Conservation (phyloP, 768 basidiomycete genomes). For the Tubosaeta brunneosetosa region DNA sequence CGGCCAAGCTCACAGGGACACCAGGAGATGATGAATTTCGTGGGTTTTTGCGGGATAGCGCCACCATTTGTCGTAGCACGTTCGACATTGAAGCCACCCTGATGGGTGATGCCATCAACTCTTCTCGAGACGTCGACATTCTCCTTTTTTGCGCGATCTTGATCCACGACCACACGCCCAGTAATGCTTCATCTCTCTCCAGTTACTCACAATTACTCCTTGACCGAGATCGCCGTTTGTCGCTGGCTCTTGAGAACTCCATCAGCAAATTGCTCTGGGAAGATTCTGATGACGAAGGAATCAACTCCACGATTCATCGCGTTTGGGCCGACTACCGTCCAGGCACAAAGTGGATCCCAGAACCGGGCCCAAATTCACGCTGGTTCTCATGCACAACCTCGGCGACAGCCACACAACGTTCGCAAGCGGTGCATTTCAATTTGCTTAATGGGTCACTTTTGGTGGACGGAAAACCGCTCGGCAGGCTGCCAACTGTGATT, state of each 20-base stretch:
- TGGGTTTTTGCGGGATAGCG: conserved; percentile 31
- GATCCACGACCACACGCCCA: conserved; percentile 24
- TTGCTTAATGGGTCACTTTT: conserved; percentile 20
- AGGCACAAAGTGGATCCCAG: conserved; percentile 12
- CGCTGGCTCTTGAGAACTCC: conserved; percentile 19
- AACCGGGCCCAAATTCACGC: conserved; percentile 1
- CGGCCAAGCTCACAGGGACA: conserved; percentile 15
- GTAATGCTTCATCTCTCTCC: background rate
- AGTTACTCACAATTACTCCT: conserved; percentile 14
- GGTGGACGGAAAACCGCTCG: conserved; percentile 22
- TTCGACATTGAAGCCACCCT: conserved; percentile 21
- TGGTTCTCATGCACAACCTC: conserved; percentile 21
- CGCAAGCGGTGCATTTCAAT: conserved; percentile 14
- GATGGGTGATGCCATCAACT: conserved; percentile 9
- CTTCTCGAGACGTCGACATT: conserved; percentile 17
- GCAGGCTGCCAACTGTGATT: conserved; percentile 13
- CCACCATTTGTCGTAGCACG: conserved; percentile 35
- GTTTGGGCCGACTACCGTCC: conserved; percentile 25
- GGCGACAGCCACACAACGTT: background rate
- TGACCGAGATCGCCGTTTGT: conserved; percentile 27
- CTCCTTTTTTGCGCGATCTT: conserved; percentile 24
- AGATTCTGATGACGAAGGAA: background rate
- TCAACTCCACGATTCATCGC: conserved; percentile 12
- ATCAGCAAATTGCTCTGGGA: conserved; percentile 2
- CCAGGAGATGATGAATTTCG: conserved; percentile 13